phyloP scores from a whole-genome alignment of 768 basidiomycete genomes.

The Crassisporium funariophilum region DNA sequence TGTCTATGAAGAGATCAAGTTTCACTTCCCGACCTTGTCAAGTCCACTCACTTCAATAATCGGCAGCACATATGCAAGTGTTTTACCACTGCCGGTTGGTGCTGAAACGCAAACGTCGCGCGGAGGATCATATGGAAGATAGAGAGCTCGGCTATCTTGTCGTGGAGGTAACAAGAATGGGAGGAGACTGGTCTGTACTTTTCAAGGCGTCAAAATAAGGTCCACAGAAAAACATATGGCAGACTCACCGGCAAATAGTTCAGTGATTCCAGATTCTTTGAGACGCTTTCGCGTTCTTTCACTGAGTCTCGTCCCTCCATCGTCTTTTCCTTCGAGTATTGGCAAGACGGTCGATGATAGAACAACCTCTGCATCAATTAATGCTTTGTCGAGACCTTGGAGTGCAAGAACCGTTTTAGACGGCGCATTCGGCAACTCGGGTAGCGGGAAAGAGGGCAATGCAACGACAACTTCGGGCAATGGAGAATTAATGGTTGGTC shows the following conservation, averaged over 20 bases:
- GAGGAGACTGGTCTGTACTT: slow-evolving; percentile 88
- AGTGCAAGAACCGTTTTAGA: slow-evolving; percentile 70
- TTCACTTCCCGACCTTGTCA: not conserved
- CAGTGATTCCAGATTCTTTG: slow-evolving; percentile 75
- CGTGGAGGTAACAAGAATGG: slow-evolving; percentile 71
- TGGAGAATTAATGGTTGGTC: not conserved
- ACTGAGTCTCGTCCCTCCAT: slow-evolving; percentile 53
- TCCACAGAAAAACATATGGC: not conserved
- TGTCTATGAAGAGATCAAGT: slow-evolving; percentile 45
- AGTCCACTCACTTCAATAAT: slow-evolving; percentile 70
- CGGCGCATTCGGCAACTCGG: slow-evolving; percentile 66
- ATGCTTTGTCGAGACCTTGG: slow-evolving; percentile 77
- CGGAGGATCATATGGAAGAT: slow-evolving; percentile 65
- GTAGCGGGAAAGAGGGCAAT: slow-evolving; percentile 72
- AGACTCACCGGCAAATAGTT: slow-evolving; percentile 83
- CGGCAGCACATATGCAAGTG: slow-evolving; percentile 92
- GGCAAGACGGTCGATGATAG: slow-evolving; percentile 50
- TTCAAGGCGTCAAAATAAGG: slow-evolving; percentile 2
- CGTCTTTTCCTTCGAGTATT: slow-evolving; percentile 43
- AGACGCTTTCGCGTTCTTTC: slow-evolving; percentile 64
- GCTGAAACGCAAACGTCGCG: slow-evolving; percentile 93
- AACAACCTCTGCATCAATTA: slow-evolving; percentile 70
- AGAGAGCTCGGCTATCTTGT: slow-evolving; percentile 47
- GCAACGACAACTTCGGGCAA: slow-evolving; percentile 27
- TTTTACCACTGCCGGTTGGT: slow-evolving; percentile 98